Base-by-base conservation (phyloP, 2,329 filamentous ascomycete species). In the Paraphoma sp. region DNA sequence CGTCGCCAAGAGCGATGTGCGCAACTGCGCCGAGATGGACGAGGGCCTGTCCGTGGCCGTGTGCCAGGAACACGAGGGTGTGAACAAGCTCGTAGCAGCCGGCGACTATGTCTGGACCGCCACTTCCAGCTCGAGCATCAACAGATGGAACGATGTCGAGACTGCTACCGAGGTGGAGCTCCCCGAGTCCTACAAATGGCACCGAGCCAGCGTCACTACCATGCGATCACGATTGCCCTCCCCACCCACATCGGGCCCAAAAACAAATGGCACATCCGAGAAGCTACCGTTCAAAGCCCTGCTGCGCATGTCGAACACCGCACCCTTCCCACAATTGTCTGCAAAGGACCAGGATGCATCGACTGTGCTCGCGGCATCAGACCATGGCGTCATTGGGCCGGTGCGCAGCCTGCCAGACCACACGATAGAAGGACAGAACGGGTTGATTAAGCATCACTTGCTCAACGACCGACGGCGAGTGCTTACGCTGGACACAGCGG, bases 1-100 rank as follows among this genome's bases (percentile, higher is more conserved):
- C 59, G 89, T 99, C n/a, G 94, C 93, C 52, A 99, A 98, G 82
- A 98, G 94, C 0, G 95, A 99, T 74, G 89, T 94, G 28, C 86
- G 93, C 62, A 87, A 88, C 54, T 83, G 88, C 29, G 83, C 86
- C 17, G 90, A 93, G 62, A 84, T 94, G 77, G 93, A 97, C 68
- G 91, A 97, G 68, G 95, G 94, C 0, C 80, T 97, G 7, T 97
- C 92, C 12, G 83, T 98, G 12, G 94, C 94, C n/a, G 83, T 97
- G 6, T 91, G 92, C 49, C 92, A 97, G 73, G 95, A 99, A 77
- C 91, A 97, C 67, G 91, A 93, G 63, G 93, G 89, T 3, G 88
- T 94, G 6, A 87, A 85, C 70, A 86, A 87, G 56, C 78, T 88
- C 4, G 79, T 86, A 36, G 79, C 81, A 18, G 87, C 88, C 7